Base-by-base conservation (phyloP, 805 yeast genomes). In the Wickerhamiella dianesei region DNA sequence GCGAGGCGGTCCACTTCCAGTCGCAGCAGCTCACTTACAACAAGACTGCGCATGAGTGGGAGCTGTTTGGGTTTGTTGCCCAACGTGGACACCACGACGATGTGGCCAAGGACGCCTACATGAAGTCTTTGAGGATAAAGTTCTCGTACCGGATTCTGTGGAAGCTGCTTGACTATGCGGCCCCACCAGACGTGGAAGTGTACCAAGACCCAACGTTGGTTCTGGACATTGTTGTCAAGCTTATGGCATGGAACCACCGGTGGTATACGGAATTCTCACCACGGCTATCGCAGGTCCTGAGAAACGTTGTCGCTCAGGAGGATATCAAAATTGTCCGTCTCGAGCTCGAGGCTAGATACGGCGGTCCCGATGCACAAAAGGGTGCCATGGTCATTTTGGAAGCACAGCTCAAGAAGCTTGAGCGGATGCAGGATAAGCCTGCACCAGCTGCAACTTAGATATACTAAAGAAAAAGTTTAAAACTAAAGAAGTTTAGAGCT, bases 231-330 rank as follows among this genome's bases (percentile, higher is more conserved):
- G 65, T 79, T 48, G 84, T 88, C 35, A 82, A 82, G 57, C 67
- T 92, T 45, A 67, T 81, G n/a, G 94, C 92, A n/a, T 94, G 97
- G 96, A 82, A 86, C 60, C 96, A 88, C 64, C 76, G 98, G 59
- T 92, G 98, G 98, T 94, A 89, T 66, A 75, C 80, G 53, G 96
- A 89, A 54, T 89, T 87, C 59, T 79, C 94, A 6, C 83, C 94
- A 18, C 68, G 69, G 43, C 67, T 86, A 43, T 59, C 79, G n/a
- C 60, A 66, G n/a, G 66, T 77, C 0, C 64, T 87, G 49, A 66
- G 75, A 18, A 74, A 71, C 46, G 68, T 86, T 47, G 78, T 85
- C 20, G 76, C 76, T 37, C 80, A 80, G 57, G 86, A 83, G 56
- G 96, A 96, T 0, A 64, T 81, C 40, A 76, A 82, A 25, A 87